Evolutionary conservation across 2,329 filamentous ascomycete species (phyloP), one percentile per base, ranked within the genome.

Genomic region (Exophiala oligosperma): DNA sequence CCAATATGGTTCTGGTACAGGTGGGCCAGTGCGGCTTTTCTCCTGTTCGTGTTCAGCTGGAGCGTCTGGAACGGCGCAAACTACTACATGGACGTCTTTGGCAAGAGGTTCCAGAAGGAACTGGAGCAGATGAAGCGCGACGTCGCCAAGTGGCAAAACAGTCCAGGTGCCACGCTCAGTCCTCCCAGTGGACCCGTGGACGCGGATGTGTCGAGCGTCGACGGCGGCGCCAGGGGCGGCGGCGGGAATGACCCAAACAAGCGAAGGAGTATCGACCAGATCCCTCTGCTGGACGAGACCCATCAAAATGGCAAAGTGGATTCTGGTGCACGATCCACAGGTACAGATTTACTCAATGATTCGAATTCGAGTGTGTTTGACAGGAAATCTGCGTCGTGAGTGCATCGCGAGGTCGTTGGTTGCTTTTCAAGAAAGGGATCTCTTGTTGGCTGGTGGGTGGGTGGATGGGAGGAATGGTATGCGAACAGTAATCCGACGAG

Each of bases 31-130:
- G 85, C 87, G 1, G 65, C 73, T 0, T 99, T 97, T 75, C 79
- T 99, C 47, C 79, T 88, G 54, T 76, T 84, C 2, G 86, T 99
- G n/a, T 97, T 99, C 70, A 81, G 85, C 44, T 97, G 92, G 92
- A 95, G 91, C 67, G 89, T 97, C 56, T 95, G 97, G 78, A 99
- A 99, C 67, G 94, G 94, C 32, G 91, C 94, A 17, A 97, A 92
- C 0, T 99, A 90, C 74, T 99, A 99, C 75, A 97, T 99, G 69
- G 94, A 99, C 68, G 91, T 97, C 1, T 99, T 97, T 72, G 94
- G 95, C 54, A 96, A 90, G 68, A 86, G 92, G 2, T 97, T 99
- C 80, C 91, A 99, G 78, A 96, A 93, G 71, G 94, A 99, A 73
- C 81, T 99, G 11, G 92, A 99, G 71, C 83, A 88, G 52, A 83